A percentile compares a stretch with the other conserved stretches of the same genome.
Conservation (phyloP, 1,139 yeast species). For the Nakaseomyces bracarensis region DNA sequence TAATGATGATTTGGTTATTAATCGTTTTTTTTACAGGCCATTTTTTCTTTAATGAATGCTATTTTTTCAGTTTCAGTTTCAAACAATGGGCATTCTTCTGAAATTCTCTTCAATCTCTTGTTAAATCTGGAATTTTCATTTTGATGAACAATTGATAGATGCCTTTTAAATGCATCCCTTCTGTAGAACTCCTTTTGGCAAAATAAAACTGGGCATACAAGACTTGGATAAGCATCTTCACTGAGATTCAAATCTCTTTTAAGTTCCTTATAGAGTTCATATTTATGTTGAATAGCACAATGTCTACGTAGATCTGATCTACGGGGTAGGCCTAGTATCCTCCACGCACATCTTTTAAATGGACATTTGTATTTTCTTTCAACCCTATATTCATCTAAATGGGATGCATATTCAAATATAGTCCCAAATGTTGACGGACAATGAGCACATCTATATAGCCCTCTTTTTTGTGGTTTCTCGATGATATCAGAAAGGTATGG, state of each 20-base stretch:
- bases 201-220: constrained; percentile 32
- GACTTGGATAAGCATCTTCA: constrained; percentile 26
- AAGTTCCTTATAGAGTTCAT: constrained; percentile 23
- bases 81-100: constrained; percentile 7
- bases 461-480: constrained; percentile 34
- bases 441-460: constrained; percentile 45
- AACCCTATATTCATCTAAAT: constrained; percentile 39
- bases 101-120: constrained; percentile 29
- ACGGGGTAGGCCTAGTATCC: constrained; percentile 50
- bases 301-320: constrained; percentile 56
- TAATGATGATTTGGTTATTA: neutral
- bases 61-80: constrained; percentile 9
- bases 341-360: constrained; percentile 51
- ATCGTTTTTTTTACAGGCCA: neutral
- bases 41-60: constrained; percentile 10
- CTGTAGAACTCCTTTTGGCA: constrained; percentile 52
- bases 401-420: constrained; percentile 38
- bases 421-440: constrained; percentile 39
- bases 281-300: constrained; percentile 46
- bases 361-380: constrained; percentile 45
- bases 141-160: constrained; percentile 44
- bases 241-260: constrained; percentile 23
- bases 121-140: constrained; percentile 40
- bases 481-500: constrained; percentile 4
- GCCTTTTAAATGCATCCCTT: constrained; percentile 50